These are phyloP conservation scores for Metarhizium sp. DNA, from an alignment of 2,329 filamentous ascomycete genomes.

Conservation along the genomic window DNA sequence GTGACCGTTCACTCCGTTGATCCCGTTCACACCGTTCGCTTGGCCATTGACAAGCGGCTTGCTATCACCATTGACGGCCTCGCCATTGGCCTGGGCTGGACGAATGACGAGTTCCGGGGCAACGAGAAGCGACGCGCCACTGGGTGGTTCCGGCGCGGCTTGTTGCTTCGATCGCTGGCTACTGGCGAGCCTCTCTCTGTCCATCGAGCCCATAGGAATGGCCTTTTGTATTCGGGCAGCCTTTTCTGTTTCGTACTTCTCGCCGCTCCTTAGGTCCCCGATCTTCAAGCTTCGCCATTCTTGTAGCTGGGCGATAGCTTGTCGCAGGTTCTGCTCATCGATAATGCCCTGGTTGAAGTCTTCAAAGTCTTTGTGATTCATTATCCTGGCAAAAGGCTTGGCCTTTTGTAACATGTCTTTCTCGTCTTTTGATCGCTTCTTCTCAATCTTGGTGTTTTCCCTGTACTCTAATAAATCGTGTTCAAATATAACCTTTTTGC, in stretches of 20 bases:
- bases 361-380: constrained; percentile 89
- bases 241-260: constrained; percentile 91
- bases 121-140: constrained; percentile 67
- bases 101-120: constrained; percentile 67
- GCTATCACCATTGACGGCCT: constrained; percentile 38
- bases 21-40: constrained; percentile 30
- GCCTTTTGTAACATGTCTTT: constrained; percentile 83
- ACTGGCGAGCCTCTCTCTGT: constrained; percentile 67
- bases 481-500: constrained; percentile 95
- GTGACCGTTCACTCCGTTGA: constrained; percentile 28
- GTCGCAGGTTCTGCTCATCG: constrained; percentile 82
- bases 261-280: constrained; percentile 72
- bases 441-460: constrained; percentile 81
- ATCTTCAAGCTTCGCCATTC: constrained; percentile 87
- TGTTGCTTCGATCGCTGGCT: constrained; percentile 60
- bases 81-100: constrained; percentile 24
- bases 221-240: constrained; percentile 59
- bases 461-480: constrained; percentile 89
- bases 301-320: constrained; percentile 83
- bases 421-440: constrained; percentile 94
- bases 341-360: constrained; percentile 75
- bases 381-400: constrained; percentile 93
- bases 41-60: constrained; percentile 46
- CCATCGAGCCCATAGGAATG: constrained; percentile 70
- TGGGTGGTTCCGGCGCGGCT: constrained; percentile 59